Conservation (phyloP, 1,284 basidiomycete genomes). For the Pholiota adiposa region DNA sequence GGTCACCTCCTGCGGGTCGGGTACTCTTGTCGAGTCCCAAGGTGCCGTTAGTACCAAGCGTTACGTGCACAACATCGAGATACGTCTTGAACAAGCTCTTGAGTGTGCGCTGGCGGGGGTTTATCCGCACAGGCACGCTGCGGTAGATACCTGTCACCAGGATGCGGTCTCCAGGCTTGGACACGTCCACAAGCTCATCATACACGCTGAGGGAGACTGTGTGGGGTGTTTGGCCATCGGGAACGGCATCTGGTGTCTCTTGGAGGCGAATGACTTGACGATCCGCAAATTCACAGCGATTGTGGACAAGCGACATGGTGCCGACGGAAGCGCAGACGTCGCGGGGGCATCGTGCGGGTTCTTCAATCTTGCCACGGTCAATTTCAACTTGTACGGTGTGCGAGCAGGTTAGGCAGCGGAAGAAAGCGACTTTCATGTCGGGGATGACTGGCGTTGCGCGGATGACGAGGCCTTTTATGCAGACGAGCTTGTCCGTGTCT, state of each 20-base stretch:
- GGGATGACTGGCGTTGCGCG: conserved; percentile 97
- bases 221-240: conserved; percentile 98
- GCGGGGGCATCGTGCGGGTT: conserved; percentile 90
- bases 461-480: conserved; percentile 96
- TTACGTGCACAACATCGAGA: conserved; percentile 92
- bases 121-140: conserved; percentile 91
- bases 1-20: conserved; percentile 70
- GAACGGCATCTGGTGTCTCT: conserved; percentile 97
- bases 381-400: conserved; percentile 96
- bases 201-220: conserved; percentile 96
- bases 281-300: conserved; percentile 95
- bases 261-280: conserved; percentile 95
- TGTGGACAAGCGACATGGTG: conserved; percentile 95
- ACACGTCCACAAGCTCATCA: conserved; percentile 94
- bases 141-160: conserved; percentile 94
- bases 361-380: conserved; percentile 94
- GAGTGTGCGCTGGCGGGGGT: conserved; percentile 89
- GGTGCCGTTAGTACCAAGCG: conserved; percentile 72
- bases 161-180: conserved; percentile 95
- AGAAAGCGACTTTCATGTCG: conserved; percentile 98
- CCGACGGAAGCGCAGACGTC: conserved; percentile 89
- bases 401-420: conserved; percentile 95
- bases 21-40: conserved; percentile 86
- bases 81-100: conserved; percentile 98
- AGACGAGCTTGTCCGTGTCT: conserved; percentile 97